phyloP scores from a whole-genome alignment of 2,329 filamentous ascomycete species.

The Diaporthe caulivora region DNA sequence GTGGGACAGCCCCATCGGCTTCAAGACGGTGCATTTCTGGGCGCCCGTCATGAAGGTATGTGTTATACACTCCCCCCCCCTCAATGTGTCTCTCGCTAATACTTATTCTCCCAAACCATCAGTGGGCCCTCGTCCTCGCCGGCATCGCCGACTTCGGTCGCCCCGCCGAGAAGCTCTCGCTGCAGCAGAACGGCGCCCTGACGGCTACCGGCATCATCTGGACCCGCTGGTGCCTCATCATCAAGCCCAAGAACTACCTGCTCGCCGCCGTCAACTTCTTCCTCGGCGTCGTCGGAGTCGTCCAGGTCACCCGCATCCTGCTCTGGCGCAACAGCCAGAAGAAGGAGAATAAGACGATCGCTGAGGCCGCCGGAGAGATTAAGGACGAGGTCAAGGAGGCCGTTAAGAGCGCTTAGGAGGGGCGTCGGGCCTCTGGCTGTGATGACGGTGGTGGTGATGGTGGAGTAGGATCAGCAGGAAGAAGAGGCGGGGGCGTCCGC shows the following conservation, averaged over 20 bases:
- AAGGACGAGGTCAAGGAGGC: constrained; percentile 50
- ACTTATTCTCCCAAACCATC: constrained; percentile 10
- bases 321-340: constrained; percentile 74
- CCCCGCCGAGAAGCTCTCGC: constrained; percentile 90
- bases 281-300: constrained; percentile 86
- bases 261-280: constrained; percentile 98
- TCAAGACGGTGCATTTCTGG: constrained; percentile 99
- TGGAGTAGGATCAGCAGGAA: background rate
- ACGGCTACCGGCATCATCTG: constrained; percentile 95
- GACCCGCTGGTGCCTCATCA: constrained; percentile 99
- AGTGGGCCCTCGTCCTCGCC: constrained; percentile 94
- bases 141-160: constrained; percentile 92
- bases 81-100: constrained; percentile 53
- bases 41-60: constrained; percentile 88
- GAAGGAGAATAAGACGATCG: constrained; percentile 57
- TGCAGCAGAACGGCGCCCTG: constrained; percentile 92
- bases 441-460: background rate
- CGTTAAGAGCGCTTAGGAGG: constrained; percentile 45
- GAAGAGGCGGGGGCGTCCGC: no score
- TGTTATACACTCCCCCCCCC: background rate
- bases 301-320: constrained; percentile 84
- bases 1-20: constrained; percentile 84
- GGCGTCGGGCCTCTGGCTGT: background rate
- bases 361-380: constrained; percentile 51
- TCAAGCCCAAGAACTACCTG: constrained; percentile 93